These are phyloP conservation scores for Claviceps capensis DNA, from an alignment of 2,329 filamentous ascomycete genomes.

Conservation along the genomic window DNA sequence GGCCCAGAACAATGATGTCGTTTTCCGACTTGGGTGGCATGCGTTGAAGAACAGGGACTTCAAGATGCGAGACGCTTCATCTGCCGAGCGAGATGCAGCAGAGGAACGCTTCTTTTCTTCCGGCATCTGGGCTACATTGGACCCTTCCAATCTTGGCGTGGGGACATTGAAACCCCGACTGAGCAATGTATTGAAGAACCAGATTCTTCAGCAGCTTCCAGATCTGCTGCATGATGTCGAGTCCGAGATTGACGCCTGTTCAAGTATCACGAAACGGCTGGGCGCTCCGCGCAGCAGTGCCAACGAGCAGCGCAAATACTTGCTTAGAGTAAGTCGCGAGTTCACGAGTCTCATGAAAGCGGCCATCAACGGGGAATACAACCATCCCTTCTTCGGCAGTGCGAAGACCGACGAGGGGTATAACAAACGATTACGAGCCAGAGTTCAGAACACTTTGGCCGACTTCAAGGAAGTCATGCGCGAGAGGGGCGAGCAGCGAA, in stretches of 20 bases:
- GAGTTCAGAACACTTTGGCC: slow-evolving; percentile 29
- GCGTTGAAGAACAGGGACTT: slow-evolving; percentile 30
- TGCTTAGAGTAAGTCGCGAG: slow-evolving; percentile 30
- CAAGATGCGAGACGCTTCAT: slow-evolving; percentile 17
- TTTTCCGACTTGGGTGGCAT: slow-evolving; percentile 39
- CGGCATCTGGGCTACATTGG: slow-evolving; percentile 24
- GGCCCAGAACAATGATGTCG: slow-evolving; percentile 30
- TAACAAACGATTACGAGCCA: slow-evolving; percentile 35
- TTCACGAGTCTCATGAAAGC: slow-evolving; percentile 31
- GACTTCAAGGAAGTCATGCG: slow-evolving; percentile 37
- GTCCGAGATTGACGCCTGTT: not conserved
- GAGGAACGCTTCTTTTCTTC: slow-evolving; percentile 31
- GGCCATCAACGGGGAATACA: slow-evolving; percentile 38
- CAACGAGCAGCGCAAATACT: slow-evolving; percentile 31
- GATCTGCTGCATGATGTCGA: slow-evolving; percentile 30
- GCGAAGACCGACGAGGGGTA: slow-evolving; percentile 18
- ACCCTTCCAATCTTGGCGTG: slow-evolving; percentile 30
- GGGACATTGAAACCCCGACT: slow-evolving; percentile 31
- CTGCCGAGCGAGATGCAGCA: slow-evolving; percentile 21
- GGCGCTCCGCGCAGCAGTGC: slow-evolving; percentile 32
- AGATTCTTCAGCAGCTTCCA: slow-evolving; percentile 33
- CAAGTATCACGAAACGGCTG: slow-evolving; percentile 26
- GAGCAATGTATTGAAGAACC: slow-evolving; percentile 33
- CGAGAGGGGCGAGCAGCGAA: slow-evolving; percentile 15
- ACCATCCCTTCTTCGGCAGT: slow-evolving; percentile 33